A percentile compares a stretch with the other conserved stretches of the same genome.
Conservation (phyloP, 2,329 filamentous ascomycete genomes). For the Cladosporium oxysporum region DNA sequence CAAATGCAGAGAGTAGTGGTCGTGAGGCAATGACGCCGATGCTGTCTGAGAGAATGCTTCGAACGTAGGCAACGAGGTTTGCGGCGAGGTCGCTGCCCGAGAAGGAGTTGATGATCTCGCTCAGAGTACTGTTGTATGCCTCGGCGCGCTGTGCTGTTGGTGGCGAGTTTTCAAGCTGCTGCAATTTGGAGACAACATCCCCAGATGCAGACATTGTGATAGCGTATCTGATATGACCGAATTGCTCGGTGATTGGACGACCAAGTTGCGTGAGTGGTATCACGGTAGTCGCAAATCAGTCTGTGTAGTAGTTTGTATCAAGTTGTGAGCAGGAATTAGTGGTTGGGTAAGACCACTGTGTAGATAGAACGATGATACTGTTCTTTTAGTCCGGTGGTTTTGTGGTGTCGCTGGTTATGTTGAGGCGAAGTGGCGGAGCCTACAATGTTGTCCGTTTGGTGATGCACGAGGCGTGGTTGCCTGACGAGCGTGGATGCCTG, state of each 20-base stretch:
- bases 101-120: conserved; percentile 53
- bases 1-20: conserved; percentile 67
- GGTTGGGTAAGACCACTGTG: background rate
- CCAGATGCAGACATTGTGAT: conserved; percentile 8
- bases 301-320: background rate
- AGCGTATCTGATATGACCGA: background rate
- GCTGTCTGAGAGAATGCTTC: conserved; percentile 64
- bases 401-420: background rate
- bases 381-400: background rate
- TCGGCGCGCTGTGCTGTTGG: conserved; percentile 39
- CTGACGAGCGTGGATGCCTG: background rate
- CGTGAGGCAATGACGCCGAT: conserved; percentile 77
- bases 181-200: conserved; percentile 10
- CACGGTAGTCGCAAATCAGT: background rate
- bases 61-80: conserved; percentile 67
- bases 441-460: conserved; percentile 1
- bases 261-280: background rate
- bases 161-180: conserved; percentile 12
- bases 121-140: conserved; percentile 60
- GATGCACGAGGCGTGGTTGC: background rate
- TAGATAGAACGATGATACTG: background rate
- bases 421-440: background rate
- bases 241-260: background rate
- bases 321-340: background rate
- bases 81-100: conserved; percentile 50